These are phyloP conservation scores for Psilocybe cyanescens DNA, from an alignment of 768 basidiomycete genomes.

Conservation along the genomic window DNA sequence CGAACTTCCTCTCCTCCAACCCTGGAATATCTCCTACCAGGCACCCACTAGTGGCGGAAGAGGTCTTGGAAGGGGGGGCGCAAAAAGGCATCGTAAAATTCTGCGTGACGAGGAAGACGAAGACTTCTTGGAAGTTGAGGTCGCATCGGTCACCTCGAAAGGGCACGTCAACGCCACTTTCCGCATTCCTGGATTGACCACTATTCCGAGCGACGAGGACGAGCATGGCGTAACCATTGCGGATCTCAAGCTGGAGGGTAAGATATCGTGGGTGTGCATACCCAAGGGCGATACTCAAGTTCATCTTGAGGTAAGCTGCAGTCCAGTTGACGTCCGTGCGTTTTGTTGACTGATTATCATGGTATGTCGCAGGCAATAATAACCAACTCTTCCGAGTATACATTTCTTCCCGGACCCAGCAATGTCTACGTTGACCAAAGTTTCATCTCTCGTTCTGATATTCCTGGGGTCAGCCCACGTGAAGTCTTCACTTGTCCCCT, in stretches of 20 bases:
- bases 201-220: constrained; percentile 33
- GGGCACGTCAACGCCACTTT: constrained; percentile 38
- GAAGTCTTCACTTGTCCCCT: constrained; percentile 42
- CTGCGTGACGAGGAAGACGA: constrained; percentile 6
- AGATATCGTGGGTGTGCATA: constrained; percentile 38
- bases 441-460: constrained; percentile 36
- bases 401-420: constrained; percentile 34
- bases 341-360: too few species aligned
- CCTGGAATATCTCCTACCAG: constrained; percentile 13
- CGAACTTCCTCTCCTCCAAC: constrained; percentile 7
- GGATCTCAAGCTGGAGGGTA: constrained; percentile 31
- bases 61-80: constrained; percentile 2
- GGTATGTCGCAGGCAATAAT: constrained; percentile 34
- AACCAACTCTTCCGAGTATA: constrained; percentile 41
- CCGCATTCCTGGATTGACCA: constrained; percentile 32
- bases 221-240: constrained; percentile 36
- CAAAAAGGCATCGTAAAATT: constrained; percentile 6
- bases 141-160: constrained; percentile 23
- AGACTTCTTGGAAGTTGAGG: not conserved
- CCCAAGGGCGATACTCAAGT: constrained; percentile 36
- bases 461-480: constrained; percentile 37
- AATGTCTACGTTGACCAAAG: constrained; percentile 44
- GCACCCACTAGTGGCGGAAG: not conserved
- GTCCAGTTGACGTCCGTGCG: too few species aligned
- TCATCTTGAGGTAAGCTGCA: constrained; percentile 28